These are phyloP conservation scores for Fusarium bulbicola DNA, from an alignment of 2,329 filamentous ascomycete species.

Conservation along the genomic window DNA sequence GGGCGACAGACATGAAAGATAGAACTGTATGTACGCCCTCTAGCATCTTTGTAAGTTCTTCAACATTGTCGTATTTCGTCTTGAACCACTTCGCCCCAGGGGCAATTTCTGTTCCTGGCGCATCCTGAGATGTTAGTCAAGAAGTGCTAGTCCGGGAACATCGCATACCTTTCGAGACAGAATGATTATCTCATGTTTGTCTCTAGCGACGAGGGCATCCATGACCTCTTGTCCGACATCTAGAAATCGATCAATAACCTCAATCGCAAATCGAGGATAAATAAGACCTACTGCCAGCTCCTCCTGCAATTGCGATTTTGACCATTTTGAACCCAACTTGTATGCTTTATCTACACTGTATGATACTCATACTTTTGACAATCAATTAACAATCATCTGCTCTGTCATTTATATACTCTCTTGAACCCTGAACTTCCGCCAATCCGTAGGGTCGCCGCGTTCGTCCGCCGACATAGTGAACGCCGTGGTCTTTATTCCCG, in stretches of 20 bases:
- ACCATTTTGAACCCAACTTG: conserved; percentile 24
- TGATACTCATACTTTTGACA: too few relatives aligned
- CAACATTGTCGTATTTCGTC: conserved; percentile 47
- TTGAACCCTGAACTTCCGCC: not conserved
- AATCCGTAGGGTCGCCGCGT: not conserved
- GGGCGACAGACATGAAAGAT: conserved; percentile 56
- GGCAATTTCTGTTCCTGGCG: not conserved
- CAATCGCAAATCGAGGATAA: too few relatives aligned
- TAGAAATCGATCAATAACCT: conserved; percentile 32
- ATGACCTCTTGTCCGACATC: conserved; percentile 64
- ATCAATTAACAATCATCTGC: rapidly evolving
- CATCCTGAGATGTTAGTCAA: conserved; percentile 9
- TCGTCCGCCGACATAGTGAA: not conserved
- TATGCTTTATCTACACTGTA: too few relatives aligned
- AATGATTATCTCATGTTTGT: conserved; percentile 62
- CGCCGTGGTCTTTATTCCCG: not conserved
- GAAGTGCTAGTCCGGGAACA: not conserved
- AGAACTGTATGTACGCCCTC: conserved; percentile 61
- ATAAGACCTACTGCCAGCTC: conserved; percentile 30
- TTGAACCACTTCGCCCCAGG: conserved; percentile 17
- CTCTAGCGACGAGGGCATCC: conserved; percentile 56
- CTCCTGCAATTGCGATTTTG: conserved; percentile 38
- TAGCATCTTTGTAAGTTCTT: conserved; percentile 50
- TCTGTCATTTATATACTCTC: not conserved
- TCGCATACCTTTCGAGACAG: conserved; percentile 56